Percentiles rank a stretch among this genome's conserved stretches.
phyloP scores from a whole-genome alignment of 257 asterid genomes.

The Ehretia macrophylla region DNA sequence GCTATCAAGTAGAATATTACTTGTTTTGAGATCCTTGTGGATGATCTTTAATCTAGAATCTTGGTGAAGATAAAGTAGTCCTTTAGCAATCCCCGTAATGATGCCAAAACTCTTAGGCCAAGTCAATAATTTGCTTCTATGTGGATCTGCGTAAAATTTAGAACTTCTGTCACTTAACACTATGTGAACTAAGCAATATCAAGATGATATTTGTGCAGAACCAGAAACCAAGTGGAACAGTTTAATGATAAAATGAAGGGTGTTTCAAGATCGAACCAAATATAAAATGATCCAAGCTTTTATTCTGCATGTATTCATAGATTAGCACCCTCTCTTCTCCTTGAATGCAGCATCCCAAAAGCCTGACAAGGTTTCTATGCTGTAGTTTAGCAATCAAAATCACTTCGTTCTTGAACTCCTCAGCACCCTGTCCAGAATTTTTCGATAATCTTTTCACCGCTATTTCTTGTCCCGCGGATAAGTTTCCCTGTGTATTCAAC shows the following conservation, averaged over 20 bases:
- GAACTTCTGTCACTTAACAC: slow-evolving; percentile 14
- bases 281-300: too few relatives aligned
- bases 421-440: too few relatives aligned
- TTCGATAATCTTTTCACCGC: slow-evolving; percentile 38
- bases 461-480: slow-evolving; percentile 23
- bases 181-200: slow-evolving; percentile 21
- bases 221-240: slow-evolving; percentile 5
- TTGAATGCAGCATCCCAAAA: too few relatives aligned
- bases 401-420: too few relatives aligned
- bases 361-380: too few relatives aligned
- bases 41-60: slow-evolving; percentile 45
- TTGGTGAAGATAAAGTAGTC: slow-evolving; percentile 53
- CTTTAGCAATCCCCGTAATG: slow-evolving; percentile 41
- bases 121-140: too few relatives aligned
- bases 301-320: too few relatives aligned
- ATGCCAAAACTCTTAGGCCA: slow-evolving; percentile 46
- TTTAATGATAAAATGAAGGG: too few relatives aligned
- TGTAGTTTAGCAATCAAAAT: too few relatives aligned
- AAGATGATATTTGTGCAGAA: slow-evolving; percentile 31
- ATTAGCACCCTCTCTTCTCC: too few relatives aligned
- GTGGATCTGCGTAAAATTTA: too few relatives aligned
- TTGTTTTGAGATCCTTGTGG: slow-evolving; percentile 48
- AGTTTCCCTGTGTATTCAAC: slow-evolving; percentile 17
- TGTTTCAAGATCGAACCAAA: too few relatives aligned
- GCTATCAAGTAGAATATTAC: slow-evolving; percentile 47